A percentile compares a stretch with the other conserved stretches of the same genome.
phyloP scores from a whole-genome alignment of 768 basidiomycete species.

The Lactifluus hygrophoroides region DNA sequence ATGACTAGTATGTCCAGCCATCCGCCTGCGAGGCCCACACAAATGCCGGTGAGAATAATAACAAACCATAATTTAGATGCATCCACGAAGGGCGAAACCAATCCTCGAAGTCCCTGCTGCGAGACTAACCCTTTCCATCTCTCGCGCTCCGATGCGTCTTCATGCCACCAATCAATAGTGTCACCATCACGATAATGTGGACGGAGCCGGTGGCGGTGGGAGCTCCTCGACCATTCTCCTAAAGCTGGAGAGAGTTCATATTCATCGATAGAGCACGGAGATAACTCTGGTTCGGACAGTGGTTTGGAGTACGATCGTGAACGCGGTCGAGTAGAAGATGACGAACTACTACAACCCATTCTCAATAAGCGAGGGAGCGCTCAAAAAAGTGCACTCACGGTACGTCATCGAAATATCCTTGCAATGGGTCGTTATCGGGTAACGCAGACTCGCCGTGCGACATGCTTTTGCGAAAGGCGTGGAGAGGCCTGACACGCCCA shows the following conservation, averaged over 20 bases:
- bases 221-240: conserved; percentile 17
- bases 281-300: not conserved
- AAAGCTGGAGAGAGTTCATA: conserved; percentile 16
- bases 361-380: not conserved
- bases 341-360: not conserved
- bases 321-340: not conserved
- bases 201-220: conserved; percentile 15
- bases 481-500: too few relatives aligned
- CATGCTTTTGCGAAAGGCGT: not conserved
- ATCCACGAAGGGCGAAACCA: conserved; percentile 47
- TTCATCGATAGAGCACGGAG: conserved; percentile 3
- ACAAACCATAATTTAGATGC: conserved; percentile 57
- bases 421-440: conserved; percentile 1
- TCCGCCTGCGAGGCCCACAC: conserved; percentile 59
- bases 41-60: conserved; percentile 56
- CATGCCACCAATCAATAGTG: conserved; percentile 62
- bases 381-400: not conserved
- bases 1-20: conserved; percentile 68
- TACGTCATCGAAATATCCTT: not conserved
- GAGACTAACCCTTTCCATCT: conserved; percentile 41
- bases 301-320: not conserved
- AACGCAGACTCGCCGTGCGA: not conserved
- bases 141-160: conserved; percentile 54
- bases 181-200: conserved; percentile 45
- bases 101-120: conserved; percentile 47